Evolutionary conservation across 163 green algal genomes (phyloP).

Genomic region (Botryococcus braunii): DNA sequence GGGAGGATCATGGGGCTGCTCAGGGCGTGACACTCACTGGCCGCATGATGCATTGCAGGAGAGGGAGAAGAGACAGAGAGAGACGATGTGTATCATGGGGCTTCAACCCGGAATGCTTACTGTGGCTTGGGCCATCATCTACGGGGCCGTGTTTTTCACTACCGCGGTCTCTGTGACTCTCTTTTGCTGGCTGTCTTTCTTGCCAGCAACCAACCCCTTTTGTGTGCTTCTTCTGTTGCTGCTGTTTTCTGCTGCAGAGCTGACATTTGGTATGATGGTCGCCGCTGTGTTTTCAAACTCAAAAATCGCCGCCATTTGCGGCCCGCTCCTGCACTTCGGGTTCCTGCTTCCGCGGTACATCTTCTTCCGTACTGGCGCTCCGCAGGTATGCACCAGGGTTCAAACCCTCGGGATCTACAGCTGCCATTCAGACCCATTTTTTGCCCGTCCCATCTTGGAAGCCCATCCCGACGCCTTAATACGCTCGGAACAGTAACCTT

Average conservation of each 20-base stretch:
- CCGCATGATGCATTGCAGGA: too few relatives aligned
- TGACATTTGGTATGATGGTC: constrained; percentile 39
- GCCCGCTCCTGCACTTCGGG: constrained; percentile 32
- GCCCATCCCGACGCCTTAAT: too few relatives aligned
- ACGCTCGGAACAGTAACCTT: too few relatives aligned
- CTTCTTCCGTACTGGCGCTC: constrained; percentile 28
- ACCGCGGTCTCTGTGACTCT: too few relatives aligned
- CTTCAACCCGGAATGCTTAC: constrained; percentile 19
- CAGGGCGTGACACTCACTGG: too few relatives aligned
- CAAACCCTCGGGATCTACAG: too few relatives aligned
- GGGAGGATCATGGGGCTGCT: too few relatives aligned
- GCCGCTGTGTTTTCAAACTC: constrained; percentile 30
- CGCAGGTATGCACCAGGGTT: too few relatives aligned
- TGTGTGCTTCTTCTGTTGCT: constrained; percentile 25
- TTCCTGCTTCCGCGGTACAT: constrained; percentile 36
- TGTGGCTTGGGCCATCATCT: constrained; percentile 20
- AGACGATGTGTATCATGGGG: constrained; percentile 31
- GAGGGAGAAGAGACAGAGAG: background rate
- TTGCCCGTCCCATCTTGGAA: too few relatives aligned
- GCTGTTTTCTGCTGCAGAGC: constrained; percentile 24
- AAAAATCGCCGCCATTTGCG: constrained; percentile 41
- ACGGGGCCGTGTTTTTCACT: too few relatives aligned
- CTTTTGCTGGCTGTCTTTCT: constrained; percentile 19
- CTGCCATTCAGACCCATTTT: too few relatives aligned
- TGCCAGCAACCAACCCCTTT: constrained; percentile 3